Evolutionary conservation across 1,139 yeast species (phyloP).

Genomic region (Ogataea hybrid): DNA sequence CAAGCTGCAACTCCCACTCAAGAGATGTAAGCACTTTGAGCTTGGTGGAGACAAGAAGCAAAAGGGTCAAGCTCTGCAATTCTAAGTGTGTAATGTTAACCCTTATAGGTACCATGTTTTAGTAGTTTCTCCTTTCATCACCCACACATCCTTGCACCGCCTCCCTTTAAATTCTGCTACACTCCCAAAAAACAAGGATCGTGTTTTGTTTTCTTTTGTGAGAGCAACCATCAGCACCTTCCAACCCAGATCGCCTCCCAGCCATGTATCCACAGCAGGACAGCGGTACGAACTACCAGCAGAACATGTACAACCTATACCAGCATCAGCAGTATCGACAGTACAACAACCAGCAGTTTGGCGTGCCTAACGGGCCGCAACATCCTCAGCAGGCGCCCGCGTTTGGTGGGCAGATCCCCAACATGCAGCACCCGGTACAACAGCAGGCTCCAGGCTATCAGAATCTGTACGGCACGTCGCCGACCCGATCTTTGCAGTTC

Average conservation of each 20-base stretch:
- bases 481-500: slow-evolving; percentile 22
- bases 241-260: neutral
- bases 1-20: slow-evolving; percentile 95
- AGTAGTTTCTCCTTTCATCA: neutral
- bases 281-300: slow-evolving; percentile 13
- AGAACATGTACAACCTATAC: slow-evolving; percentile 8
- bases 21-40: slow-evolving; percentile 99
- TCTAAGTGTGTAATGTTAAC: slow-evolving; percentile 26
- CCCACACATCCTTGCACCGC: slow-evolving; percentile 8
- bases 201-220: slow-evolving; percentile 15
- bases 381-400: slow-evolving; percentile 9
- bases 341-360: slow-evolving; percentile 4
- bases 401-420: slow-evolving; percentile 15
- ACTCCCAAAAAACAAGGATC: slow-evolving; percentile 7
- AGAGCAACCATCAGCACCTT: neutral
- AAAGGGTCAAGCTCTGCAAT: slow-evolving; percentile 66
- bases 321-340: slow-evolving; percentile 20
- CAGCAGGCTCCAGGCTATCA: slow-evolving; percentile 18
- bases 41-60: slow-evolving; percentile 99
- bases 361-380: slow-evolving; percentile 9
- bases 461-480: slow-evolving; percentile 25
- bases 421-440: slow-evolving; percentile 18
- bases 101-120: neutral
- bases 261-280: slow-evolving; percentile 14
- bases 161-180: neutral